These are phyloP conservation scores for Xylaria venustula DNA, from an alignment of 495 filamentous ascomycete genomes.

Conservation along the genomic window DNA sequence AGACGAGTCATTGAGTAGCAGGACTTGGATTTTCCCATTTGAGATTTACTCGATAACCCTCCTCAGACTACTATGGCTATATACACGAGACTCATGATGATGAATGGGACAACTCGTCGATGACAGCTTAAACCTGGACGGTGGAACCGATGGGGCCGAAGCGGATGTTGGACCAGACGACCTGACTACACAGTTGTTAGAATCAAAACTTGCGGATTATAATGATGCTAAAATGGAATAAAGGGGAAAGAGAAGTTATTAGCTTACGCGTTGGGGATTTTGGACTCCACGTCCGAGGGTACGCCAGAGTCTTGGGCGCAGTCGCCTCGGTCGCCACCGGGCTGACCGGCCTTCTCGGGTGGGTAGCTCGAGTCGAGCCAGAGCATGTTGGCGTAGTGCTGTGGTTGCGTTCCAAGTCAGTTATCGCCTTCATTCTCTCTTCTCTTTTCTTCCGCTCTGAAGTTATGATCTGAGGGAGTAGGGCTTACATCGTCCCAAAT, in stretches of 20 bases:
- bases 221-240: not conserved
- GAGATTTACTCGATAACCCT: too few species aligned
- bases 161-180: slow-evolving; percentile 64
- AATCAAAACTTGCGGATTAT: too few species aligned
- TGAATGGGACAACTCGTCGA: not conserved
- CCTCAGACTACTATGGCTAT: not conserved
- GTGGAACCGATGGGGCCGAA: slow-evolving; percentile 68
- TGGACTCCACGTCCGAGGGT: slow-evolving; percentile 58
- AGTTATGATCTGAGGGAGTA: not conserved
- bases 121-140: slow-evolving; percentile 38
- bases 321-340: slow-evolving; percentile 68
- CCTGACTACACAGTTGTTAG: slow-evolving; percentile 31
- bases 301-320: slow-evolving; percentile 62
- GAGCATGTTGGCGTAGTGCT: slow-evolving; percentile 71
- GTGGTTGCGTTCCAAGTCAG: not conserved
- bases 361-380: slow-evolving; percentile 84
- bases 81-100: not conserved
- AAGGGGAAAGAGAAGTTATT: slow-evolving; percentile 46
- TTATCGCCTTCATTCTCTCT: too few species aligned
- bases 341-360: slow-evolving; percentile 46
- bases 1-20: too few species aligned
- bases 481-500: slow-evolving; percentile 66
- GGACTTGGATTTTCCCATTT: too few species aligned
- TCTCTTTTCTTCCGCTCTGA: too few species aligned
- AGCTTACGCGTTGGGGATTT: slow-evolving; percentile 52